phyloP scores from a whole-genome alignment of 2,329 filamentous ascomycete genomes.

The Myotisia sp. region DNA sequence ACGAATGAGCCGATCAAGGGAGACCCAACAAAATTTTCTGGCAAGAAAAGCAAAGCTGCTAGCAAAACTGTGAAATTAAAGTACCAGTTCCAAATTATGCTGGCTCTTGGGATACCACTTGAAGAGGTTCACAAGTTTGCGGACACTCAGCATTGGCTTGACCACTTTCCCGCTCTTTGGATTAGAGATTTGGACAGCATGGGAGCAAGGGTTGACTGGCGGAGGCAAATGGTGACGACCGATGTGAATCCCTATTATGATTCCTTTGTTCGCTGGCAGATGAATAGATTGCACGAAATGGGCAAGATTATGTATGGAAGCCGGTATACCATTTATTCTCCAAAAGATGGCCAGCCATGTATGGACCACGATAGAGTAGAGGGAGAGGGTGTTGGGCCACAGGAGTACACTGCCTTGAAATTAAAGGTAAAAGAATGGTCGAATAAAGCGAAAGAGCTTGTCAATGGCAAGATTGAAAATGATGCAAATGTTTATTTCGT shows the following conservation, averaged over 20 bases:
- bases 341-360: constrained; percentile 76
- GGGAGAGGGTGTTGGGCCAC: constrained; percentile 68
- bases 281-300: constrained; percentile 77
- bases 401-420: constrained; percentile 89
- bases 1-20: constrained; percentile 53
- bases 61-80: constrained; percentile 86
- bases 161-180: constrained; percentile 76
- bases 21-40: constrained; percentile 79
- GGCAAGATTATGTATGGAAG: constrained; percentile 90
- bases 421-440: constrained; percentile 84
- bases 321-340: constrained; percentile 83
- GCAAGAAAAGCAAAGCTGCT: constrained; percentile 82
- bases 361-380: constrained; percentile 75
- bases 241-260: constrained; percentile 96
- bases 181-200: constrained; percentile 65
- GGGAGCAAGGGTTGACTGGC: constrained; percentile 83
- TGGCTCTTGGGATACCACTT: constrained; percentile 70
- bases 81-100: constrained; percentile 93
- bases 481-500: constrained; percentile 75
- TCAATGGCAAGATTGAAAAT: constrained; percentile 65
- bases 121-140: constrained; percentile 89
- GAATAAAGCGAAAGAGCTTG: constrained; percentile 52
- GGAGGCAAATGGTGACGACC: constrained; percentile 82
- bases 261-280: constrained; percentile 90
- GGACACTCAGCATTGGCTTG: constrained; percentile 80